Conservation (phyloP, 805 yeast species). For the Huiozyma naganishii region DNA sequence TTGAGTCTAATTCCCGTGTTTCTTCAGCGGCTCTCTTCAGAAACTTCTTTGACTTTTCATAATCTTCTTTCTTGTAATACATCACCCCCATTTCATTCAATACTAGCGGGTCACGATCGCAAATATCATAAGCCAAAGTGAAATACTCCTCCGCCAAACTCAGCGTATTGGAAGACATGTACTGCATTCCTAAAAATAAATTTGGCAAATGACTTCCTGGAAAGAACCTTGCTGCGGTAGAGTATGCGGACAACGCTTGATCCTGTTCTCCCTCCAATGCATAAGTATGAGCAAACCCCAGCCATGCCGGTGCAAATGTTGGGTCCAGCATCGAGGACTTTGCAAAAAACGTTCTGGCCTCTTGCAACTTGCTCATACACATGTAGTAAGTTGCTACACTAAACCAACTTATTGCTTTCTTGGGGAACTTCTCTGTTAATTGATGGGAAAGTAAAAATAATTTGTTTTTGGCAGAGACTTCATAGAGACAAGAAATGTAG, state of each 20-base stretch:
- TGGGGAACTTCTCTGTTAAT: conserved; percentile 75
- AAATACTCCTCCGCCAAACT: conserved; percentile 81
- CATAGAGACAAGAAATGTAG: conserved; percentile 76
- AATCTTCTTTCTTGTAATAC: conserved; percentile 64
- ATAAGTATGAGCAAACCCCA: conserved; percentile 96
- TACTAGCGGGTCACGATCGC: conserved; percentile 77
- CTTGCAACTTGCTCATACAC: conserved; percentile 57
- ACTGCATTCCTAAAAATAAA: conserved; percentile 91
- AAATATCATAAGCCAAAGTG: conserved; percentile 59
- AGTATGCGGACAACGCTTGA: conserved; percentile 93
- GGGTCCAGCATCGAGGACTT: conserved; percentile 85
- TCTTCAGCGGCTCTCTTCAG: conserved; percentile 63
- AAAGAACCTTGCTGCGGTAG: conserved; percentile 86
- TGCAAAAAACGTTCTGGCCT: conserved; percentile 79
- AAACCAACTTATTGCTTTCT: conserved; percentile 76
- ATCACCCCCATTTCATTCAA: conserved; percentile 90
- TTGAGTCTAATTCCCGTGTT: conserved; percentile 59
- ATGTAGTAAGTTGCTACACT: conserved; percentile 88
- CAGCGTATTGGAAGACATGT: conserved; percentile 74
- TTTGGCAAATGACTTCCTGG: conserved; percentile 87
- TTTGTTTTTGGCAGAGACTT: conserved; percentile 71
- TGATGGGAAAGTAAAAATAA: conserved; percentile 74
- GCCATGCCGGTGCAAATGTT: conserved; percentile 91
- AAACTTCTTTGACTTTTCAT: conserved; percentile 56
- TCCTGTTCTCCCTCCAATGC: conserved; percentile 98